Evolutionary conservation across 1,284 basidiomycete genomes (phyloP), one percentile per base, ranked within the genome.

Genomic region (Ganoderma lucidum): DNA sequence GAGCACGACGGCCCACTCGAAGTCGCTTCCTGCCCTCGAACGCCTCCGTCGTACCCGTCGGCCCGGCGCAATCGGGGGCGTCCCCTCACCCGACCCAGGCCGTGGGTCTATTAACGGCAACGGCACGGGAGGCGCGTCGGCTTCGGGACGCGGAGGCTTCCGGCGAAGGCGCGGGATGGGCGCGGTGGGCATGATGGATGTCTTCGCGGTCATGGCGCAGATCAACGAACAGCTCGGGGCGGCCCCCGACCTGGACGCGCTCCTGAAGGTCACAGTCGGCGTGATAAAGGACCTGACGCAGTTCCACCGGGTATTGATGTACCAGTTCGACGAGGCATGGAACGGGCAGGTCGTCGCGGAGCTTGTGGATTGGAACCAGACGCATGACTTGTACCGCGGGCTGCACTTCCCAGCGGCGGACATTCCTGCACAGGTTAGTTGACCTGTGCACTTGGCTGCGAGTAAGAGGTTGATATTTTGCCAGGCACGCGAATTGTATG

Each of bases 271-370:
- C 63, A 88, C 90, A 0, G 93, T 93, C 8, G 93, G 94, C 3
- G 86, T 96, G 30, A 87, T 96, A 71, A 93, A 94, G 78, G 94
- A 96, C 76, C 78, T 96, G 69, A 93, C 92, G 8, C 92, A 92
- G 77, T 95, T 95, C 77, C 93, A 95, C 78, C 87, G 95, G 10
- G 93, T 96, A n/a, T 83, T 97, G 79, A 85, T 96, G n/a, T 96
- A 96, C 78, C 93, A 95, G 80, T 93, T 93, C 75, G 91, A 93
- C 78, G 90, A 93, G 74, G 72, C 79, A 23, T 91, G 89, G 89
- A 91, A 91, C 76, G 90, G 90, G 17, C 89, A 94, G 77, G 93
- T 95, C 58, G 92, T 96, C 0, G 89, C 93, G 14, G 95, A 96
- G 80, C 82, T 96, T 15, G 90, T 96, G 28, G 94, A 96, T 77